A percentile compares a stretch with the other conserved stretches of the same genome.
These are phyloP conservation scores for Globisporangium rhizosaccharum DNA, from an alignment of 352 stramenopile species.

Conservation along the genomic window DNA sequence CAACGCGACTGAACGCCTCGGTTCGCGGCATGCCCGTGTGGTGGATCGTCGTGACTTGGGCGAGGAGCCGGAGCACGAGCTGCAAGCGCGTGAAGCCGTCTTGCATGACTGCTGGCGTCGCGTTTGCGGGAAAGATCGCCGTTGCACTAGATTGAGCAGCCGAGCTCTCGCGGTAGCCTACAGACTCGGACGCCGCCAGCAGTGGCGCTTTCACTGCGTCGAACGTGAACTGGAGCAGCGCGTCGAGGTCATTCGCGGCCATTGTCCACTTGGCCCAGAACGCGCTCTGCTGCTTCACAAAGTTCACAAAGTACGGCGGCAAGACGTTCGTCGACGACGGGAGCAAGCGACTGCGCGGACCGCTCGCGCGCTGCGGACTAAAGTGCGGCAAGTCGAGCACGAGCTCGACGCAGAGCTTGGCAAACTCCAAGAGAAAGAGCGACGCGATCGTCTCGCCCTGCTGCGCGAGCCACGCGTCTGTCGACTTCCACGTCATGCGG, in stretches of 20 bases:
- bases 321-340: slow-evolving; percentile 60
- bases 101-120: slow-evolving; percentile 59
- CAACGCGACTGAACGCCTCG: slow-evolving; percentile 43
- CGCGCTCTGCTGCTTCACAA: slow-evolving; percentile 70
- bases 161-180: slow-evolving; percentile 1
- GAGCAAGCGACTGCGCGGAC: slow-evolving; percentile 25
- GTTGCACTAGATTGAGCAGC: neutral
- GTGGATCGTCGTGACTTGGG: slow-evolving; percentile 63
- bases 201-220: slow-evolving; percentile 60
- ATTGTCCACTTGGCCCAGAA: slow-evolving; percentile 80
- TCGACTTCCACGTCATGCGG: slow-evolving; percentile 74
- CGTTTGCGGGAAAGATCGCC: slow-evolving; percentile 31
- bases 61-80: slow-evolving; percentile 49
- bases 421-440: slow-evolving; percentile 65
- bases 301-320: slow-evolving; percentile 83
- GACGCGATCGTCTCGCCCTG: slow-evolving; percentile 58
- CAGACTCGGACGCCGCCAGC: neutral
- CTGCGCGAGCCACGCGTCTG: slow-evolving; percentile 52
- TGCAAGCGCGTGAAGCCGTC: slow-evolving; percentile 73
- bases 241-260: slow-evolving; percentile 43
- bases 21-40: slow-evolving; percentile 38
- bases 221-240: slow-evolving; percentile 48
- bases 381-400: slow-evolving; percentile 78
- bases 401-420: slow-evolving; percentile 70
- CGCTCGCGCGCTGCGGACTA: slow-evolving; percentile 23